phyloP scores from a whole-genome alignment of 225 moss, liverwort and hornwort genomes.

The Straminergon stramineum region DNA sequence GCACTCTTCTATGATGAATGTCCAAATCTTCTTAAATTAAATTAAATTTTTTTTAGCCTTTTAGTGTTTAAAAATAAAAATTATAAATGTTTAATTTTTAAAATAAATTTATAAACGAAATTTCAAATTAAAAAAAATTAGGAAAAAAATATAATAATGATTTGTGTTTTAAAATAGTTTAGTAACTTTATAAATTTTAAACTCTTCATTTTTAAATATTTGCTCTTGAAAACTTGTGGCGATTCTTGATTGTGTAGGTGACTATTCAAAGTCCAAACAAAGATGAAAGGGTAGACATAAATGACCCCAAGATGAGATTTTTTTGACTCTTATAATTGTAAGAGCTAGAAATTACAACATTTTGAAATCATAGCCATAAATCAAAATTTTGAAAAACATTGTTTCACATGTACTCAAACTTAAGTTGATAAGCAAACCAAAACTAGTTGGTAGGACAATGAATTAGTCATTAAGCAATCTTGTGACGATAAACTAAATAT shows the following conservation, averaged over 20 bases:
- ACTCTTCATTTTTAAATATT: background rate
- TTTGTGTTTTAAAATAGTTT: fast-evolving
- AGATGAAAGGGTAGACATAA: background rate
- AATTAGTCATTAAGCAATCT: background rate
- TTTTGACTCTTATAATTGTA: fast-evolving
- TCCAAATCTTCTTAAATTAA: too few species aligned
- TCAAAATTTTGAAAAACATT: background rate
- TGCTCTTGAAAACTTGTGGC: background rate
- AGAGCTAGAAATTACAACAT: background rate
- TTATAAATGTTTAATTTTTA: fast-evolving
- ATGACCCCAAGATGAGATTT: fast-evolving
- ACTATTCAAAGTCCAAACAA: background rate
- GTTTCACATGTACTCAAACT: fast-evolving
- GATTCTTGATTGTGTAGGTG: fast-evolving
- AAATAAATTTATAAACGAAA: background rate
- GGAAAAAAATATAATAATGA: background rate
- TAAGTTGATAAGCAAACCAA: background rate
- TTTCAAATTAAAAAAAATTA: background rate
- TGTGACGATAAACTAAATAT: background rate
- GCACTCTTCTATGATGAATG: too few species aligned
- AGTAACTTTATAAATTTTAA: background rate
- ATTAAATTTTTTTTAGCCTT: background rate
- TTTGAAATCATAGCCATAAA: background rate
- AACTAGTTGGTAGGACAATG: background rate
- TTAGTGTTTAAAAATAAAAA: background rate